Evolutionary conservation across 2,329 filamentous ascomycete species (phyloP).

Genomic region (Arthrobotrys musiformis): DNA sequence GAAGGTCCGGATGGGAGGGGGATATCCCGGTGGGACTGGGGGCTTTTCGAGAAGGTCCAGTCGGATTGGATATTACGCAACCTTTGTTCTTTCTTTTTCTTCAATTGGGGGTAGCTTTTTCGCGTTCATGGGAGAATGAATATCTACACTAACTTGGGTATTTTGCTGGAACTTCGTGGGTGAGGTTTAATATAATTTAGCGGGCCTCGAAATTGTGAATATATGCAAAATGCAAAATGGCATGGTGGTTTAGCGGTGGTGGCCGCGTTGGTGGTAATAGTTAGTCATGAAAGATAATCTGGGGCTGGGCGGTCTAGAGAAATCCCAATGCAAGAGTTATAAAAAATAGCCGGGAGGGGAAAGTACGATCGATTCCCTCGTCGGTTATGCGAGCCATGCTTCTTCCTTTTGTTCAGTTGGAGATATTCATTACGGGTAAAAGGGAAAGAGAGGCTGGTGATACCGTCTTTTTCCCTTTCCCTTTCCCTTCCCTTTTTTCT

Average conservation of each 20-base stretch:
- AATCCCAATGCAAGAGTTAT: constrained; percentile 38
- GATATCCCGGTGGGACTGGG: constrained; percentile 5
- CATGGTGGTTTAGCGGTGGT: neutral
- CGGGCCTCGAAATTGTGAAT: constrained; percentile 7
- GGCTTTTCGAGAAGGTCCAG: constrained; percentile 51
- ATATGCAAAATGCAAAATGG: constrained; percentile 17
- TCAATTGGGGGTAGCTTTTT: neutral
- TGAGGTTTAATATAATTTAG: neutral
- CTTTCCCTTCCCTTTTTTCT: neutral
- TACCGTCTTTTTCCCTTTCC: neutral
- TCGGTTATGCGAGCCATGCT: constrained; percentile 37
- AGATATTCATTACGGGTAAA: constrained; percentile 43
- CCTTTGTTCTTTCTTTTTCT: neutral
- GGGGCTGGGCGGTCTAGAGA: neutral
- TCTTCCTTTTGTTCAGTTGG: neutral
- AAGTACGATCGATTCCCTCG: constrained; percentile 28
- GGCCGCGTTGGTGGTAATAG: neutral
- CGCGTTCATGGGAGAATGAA: neutral
- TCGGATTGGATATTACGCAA: constrained; percentile 43
- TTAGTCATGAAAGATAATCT: neutral
- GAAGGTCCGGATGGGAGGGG: constrained; percentile 29
- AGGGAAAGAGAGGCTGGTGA: constrained; percentile 23
- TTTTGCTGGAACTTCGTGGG: neutral
- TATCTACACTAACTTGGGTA: no score
- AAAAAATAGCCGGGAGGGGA: constrained; percentile 38